Percentiles rank a stretch among this genome's conserved stretches.
Conservation (phyloP, 352 stramenopile genomes). For the Pilasporangium apinafurcum region DNA sequence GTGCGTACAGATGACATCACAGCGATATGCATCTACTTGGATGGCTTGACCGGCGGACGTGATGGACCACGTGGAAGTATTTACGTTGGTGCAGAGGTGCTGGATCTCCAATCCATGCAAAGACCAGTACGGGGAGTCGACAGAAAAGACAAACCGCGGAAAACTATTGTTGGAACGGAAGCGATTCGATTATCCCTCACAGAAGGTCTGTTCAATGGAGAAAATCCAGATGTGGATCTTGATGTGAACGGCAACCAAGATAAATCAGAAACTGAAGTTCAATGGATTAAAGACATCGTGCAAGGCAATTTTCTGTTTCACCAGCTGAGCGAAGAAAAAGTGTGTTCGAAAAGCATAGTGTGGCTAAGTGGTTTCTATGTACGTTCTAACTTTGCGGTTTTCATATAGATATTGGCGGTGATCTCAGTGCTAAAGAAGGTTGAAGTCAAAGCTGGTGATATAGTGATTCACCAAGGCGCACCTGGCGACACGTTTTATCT, state of each 20-base stretch:
- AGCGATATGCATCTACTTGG: conserved; percentile 83
- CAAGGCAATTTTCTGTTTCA: conserved; percentile 92
- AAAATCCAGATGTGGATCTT: conserved; percentile 16
- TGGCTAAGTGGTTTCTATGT: background rate
- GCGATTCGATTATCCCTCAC: conserved; percentile 75
- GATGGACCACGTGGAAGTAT: conserved; percentile 75
- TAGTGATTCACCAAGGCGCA: conserved; percentile 91
- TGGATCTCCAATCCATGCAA: conserved; percentile 83
- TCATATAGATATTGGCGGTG: conserved; percentile 65
- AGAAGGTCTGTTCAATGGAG: conserved; percentile 27
- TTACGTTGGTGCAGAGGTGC: conserved; percentile 72
- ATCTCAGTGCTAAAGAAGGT: conserved; percentile 83
- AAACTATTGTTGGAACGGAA: conserved; percentile 83
- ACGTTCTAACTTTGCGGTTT: background rate
- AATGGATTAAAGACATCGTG: conserved; percentile 85
- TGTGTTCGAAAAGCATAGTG: conserved; percentile 6
- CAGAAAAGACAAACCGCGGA: conserved; percentile 54
- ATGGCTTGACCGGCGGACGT: conserved; percentile 41
- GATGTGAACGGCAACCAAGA: conserved; percentile 19
- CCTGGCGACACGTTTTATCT: conserved; percentile 93
- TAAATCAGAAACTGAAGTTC: conserved; percentile 77
- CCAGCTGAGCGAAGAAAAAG: conserved; percentile 85
- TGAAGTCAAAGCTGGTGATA: conserved; percentile 72
- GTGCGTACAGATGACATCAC: conserved; percentile 95
- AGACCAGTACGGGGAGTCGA: conserved; percentile 65